Evolutionary conservation across 352 stramenopile species (phyloP).

Genomic region (Phytophthora pluvialis): DNA sequence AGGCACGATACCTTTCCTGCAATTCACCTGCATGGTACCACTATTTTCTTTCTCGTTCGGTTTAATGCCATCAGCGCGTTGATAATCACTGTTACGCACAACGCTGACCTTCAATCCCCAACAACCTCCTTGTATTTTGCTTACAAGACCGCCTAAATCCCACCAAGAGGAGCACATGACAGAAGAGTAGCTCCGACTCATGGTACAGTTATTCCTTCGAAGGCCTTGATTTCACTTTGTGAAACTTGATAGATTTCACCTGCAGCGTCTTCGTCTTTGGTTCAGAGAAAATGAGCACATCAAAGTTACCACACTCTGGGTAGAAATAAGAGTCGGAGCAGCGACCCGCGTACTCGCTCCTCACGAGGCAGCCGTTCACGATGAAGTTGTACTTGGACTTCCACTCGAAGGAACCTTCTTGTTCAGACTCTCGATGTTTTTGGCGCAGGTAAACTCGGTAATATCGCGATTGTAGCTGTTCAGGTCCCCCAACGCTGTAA

Average conservation of each 20-base stretch:
- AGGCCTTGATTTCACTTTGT: constrained; percentile 2
- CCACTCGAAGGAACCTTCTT: background rate
- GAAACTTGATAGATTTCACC: constrained; percentile 6
- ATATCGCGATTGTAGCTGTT: constrained; percentile 6
- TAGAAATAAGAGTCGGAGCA: constrained; percentile 5
- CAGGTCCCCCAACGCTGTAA: background rate
- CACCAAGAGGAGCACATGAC: too few relatives aligned
- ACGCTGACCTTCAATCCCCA: too few relatives aligned
- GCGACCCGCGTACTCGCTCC: background rate
- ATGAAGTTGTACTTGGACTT: constrained; percentile 2
- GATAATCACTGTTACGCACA: too few relatives aligned
- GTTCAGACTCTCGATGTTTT: background rate
- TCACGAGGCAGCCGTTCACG: background rate
- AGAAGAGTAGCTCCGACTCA: too few relatives aligned
- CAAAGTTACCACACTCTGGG: constrained; percentile 4
- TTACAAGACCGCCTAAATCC: too few relatives aligned
- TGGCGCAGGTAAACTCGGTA: background rate
- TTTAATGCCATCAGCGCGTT: too few relatives aligned
- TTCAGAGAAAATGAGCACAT: background rate
- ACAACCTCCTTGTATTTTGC: too few relatives aligned
- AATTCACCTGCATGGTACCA: too few relatives aligned
- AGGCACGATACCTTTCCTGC: too few relatives aligned
- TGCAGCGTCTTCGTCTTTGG: constrained; percentile 1
- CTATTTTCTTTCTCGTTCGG: too few relatives aligned
- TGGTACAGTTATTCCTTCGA: background rate